phyloP scores from a whole-genome alignment of 1,284 basidiomycete species.

The Trametes polyzona region DNA sequence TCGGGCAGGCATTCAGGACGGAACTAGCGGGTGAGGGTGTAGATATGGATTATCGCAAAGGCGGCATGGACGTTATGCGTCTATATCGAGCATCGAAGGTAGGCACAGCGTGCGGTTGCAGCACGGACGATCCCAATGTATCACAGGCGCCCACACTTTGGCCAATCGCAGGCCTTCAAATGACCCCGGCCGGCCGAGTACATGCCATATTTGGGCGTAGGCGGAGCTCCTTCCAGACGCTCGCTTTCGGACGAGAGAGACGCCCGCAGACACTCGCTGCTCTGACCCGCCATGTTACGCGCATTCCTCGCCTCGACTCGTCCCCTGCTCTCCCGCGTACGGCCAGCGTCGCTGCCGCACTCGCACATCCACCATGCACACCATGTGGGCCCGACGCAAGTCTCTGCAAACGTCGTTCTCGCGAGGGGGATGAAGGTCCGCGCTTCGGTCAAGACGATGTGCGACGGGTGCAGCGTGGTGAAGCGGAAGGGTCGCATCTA shows the following conservation, averaged over 20 bases:
- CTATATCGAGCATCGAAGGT: constrained; percentile 4
- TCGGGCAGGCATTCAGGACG: constrained; percentile 30
- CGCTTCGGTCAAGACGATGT: constrained; percentile 91
- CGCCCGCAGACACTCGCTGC: not conserved
- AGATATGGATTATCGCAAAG: constrained; percentile 9
- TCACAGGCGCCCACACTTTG: not conserved
- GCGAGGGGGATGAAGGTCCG: constrained; percentile 95
- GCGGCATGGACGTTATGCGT: constrained; percentile 17
- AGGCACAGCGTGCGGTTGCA: not conserved
- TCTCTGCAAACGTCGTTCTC: constrained; percentile 38
- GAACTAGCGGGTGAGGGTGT: not conserved
- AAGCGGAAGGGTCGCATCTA: constrained; percentile 91
- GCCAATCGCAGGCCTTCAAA: constrained; percentile 4
- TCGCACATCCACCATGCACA: constrained; percentile 37
- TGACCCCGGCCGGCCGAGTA: not conserved
- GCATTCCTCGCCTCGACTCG: constrained; percentile 63
- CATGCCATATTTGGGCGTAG: not conserved
- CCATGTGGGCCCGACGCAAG: constrained; percentile 31
- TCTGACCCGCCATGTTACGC: constrained; percentile 56
- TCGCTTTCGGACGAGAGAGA: not conserved
- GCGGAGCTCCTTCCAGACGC: too few relatives aligned
- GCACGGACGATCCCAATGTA: not conserved
- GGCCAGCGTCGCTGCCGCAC: constrained; percentile 43
- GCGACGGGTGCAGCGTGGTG: constrained; percentile 88
- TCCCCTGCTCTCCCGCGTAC: constrained; percentile 58